These are phyloP conservation scores for Globisporangium mamillatum DNA, from an alignment of 352 stramenopile species.

Conservation along the genomic window DNA sequence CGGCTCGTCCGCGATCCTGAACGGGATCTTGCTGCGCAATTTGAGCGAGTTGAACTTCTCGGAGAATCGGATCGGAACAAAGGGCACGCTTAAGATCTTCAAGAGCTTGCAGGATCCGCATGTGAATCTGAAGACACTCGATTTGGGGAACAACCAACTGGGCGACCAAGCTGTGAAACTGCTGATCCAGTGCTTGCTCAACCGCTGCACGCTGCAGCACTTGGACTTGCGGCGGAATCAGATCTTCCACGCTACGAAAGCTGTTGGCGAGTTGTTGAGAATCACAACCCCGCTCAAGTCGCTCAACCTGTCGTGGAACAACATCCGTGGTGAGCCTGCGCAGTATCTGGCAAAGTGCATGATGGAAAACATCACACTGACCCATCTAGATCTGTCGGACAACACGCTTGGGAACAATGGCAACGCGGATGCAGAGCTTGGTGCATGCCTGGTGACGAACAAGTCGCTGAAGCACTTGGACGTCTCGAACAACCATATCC, in stretches of 20 bases:
- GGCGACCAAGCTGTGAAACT: constrained; percentile 55
- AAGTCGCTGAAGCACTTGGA: constrained; percentile 57
- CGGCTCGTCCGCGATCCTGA: constrained; percentile 58
- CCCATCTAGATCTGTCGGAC: constrained; percentile 60
- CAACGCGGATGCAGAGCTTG: constrained; percentile 60
- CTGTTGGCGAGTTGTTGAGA: constrained; percentile 55
- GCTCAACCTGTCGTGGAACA: constrained; percentile 76
- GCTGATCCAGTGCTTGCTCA: constrained; percentile 62
- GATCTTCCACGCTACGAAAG: constrained; percentile 59
- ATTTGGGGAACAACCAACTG: constrained; percentile 71
- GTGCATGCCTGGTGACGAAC: constrained; percentile 59
- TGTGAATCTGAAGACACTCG: constrained; percentile 55
- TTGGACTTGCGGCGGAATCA: constrained; percentile 61
- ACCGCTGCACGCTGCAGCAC: constrained; percentile 63
- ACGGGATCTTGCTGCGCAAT: constrained; percentile 43
- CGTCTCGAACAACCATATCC: constrained; percentile 70
- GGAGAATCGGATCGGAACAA: constrained; percentile 56
- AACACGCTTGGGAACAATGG: constrained; percentile 72
- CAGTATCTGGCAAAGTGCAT: constrained; percentile 62
- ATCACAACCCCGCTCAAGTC: constrained; percentile 54
- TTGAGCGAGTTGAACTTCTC: constrained; percentile 67
- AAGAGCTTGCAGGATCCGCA: constrained; percentile 48
- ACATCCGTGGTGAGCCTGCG: constrained; percentile 65
- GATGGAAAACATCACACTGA: constrained; percentile 70
- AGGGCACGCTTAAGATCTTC: constrained; percentile 58